Evolutionary conservation across 2,329 filamentous ascomycete species (phyloP).

Genomic region (Fusarium equiseti): DNA sequence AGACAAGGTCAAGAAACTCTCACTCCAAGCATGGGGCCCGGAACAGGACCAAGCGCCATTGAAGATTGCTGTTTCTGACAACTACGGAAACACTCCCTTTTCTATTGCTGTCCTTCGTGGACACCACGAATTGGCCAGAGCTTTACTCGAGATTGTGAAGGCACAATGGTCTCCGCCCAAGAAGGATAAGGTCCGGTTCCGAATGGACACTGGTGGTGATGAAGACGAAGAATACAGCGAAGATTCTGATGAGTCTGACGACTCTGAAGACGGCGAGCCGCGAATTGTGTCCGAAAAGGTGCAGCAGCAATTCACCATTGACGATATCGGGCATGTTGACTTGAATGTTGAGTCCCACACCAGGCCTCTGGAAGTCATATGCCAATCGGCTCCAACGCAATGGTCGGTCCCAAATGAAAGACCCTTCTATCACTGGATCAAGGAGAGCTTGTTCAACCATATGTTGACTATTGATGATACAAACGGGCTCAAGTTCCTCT

Average conservation of each 20-base stretch:
- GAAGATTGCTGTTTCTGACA: constrained; percentile 71
- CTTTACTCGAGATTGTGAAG: constrained; percentile 76
- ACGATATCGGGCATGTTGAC: constrained; percentile 77
- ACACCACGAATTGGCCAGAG: constrained; percentile 72
- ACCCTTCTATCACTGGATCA: constrained; percentile 10
- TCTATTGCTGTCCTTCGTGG: constrained; percentile 75
- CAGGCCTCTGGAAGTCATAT: constrained; percentile 67
- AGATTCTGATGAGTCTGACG: constrained; percentile 47
- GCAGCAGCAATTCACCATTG: constrained; percentile 78
- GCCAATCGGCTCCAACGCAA: constrained; percentile 51
- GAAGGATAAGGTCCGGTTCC: constrained; percentile 64
- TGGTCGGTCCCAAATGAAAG: constrained; percentile 51
- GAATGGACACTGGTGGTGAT: constrained; percentile 54
- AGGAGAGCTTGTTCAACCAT: constrained; percentile 55
- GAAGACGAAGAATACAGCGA: constrained; percentile 52
- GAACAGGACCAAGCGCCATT: constrained; percentile 69
- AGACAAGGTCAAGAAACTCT: constrained; percentile 73
- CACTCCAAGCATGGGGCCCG: constrained; percentile 69
- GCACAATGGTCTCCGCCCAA: constrained; percentile 74
- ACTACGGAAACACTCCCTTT: constrained; percentile 68
- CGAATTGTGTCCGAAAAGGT: constrained; percentile 67
- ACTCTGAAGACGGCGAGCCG: constrained; percentile 53
- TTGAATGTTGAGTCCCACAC: constrained; percentile 75
- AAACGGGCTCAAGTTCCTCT: constrained; percentile 65
- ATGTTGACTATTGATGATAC: constrained; percentile 66